A percentile compares a stretch with the other conserved stretches of the same genome.
Evolutionary conservation across 768 basidiomycete species (phyloP).

Genomic region (Pholiota conissans): DNA sequence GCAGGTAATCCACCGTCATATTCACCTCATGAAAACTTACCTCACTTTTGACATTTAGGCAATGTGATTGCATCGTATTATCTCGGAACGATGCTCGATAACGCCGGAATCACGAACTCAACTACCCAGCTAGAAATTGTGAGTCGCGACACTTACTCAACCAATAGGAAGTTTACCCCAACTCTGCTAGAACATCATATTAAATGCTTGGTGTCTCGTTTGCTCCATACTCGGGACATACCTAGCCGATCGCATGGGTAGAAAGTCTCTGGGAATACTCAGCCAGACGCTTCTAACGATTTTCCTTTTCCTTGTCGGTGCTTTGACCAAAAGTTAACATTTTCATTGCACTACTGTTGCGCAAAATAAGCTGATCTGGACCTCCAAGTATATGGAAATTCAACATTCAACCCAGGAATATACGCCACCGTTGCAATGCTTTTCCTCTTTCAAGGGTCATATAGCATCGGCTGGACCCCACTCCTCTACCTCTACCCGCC

Average conservation of each 20-base stretch:
- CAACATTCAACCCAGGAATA: slow-evolving; percentile 12
- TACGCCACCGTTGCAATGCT: slow-evolving; percentile 18
- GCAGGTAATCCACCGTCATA: slow-evolving; percentile 6
- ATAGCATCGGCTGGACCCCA: slow-evolving; percentile 19
- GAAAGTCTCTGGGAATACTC: slow-evolving; percentile 16
- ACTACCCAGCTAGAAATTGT: slow-evolving; percentile 17
- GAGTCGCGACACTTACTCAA: not conserved
- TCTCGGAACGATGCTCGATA: slow-evolving; percentile 17
- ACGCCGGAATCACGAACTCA: slow-evolving; percentile 15
- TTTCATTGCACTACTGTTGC: too few species aligned
- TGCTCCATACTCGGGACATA: slow-evolving; percentile 16
- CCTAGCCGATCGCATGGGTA: slow-evolving; percentile 15
- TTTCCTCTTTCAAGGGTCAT: slow-evolving; percentile 18
- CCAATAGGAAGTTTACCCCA: not conserved
- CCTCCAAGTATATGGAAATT: slow-evolving; percentile 11
- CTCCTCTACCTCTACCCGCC: slow-evolving; percentile 17
- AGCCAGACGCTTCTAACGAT: slow-evolving; percentile 14
- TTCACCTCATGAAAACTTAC: too few species aligned
- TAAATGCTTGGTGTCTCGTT: slow-evolving; percentile 18
- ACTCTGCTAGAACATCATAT: slow-evolving; percentile 12
- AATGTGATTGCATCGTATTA: slow-evolving; percentile 19
- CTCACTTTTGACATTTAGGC: slow-evolving; percentile 1
- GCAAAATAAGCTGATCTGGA: too few species aligned
- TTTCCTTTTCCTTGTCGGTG: slow-evolving; percentile 18
- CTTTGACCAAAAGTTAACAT: slow-evolving; percentile 16